Base-by-base conservation (phyloP, 2,329 filamentous ascomycete genomes). In the Aspergillus novofumigatus region DNA sequence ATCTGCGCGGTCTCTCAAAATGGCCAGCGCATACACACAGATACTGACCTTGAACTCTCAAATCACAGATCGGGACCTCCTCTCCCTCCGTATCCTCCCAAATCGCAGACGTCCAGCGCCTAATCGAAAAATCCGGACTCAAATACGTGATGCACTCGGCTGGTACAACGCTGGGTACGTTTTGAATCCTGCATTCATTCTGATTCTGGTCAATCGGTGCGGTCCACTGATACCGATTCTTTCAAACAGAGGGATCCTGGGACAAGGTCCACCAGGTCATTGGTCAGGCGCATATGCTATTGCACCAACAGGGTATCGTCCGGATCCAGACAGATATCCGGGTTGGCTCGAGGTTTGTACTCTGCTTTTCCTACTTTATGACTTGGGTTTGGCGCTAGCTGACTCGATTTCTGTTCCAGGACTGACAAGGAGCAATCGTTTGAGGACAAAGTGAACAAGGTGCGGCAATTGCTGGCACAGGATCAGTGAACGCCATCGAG, bases 121-220 rank as follows among this genome's bases (percentile, higher is more conserved):
- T 97, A 38, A 82, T 99, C 67, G 86, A 89, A 74, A 86, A 84
- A 54, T 94, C 89, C 65, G 91, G 91, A 1, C 74, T 97, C 61
- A 87, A 85, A 62, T 93, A 92, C 72, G 86, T 83, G 49, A 94
- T 97, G 91, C 93, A 97, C 76, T 92, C 90, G 26, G 92, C 92
- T 2, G 94, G 93, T 11, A 97, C 93, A 0, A 97, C 93, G 0
- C 84, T 97, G 55, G 92, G 91, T 94, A 79, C 57, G 86, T 79
- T 28, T 23, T 28, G 17, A 17, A 7, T 25, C 5, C 41, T 23
- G 20, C 44, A 47, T 11, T 47, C 9, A 23, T 14, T 4, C 42
- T 44, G 5, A 23, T 44, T 21, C 29, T 47, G 23, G 21, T 25
- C 35, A n/a, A 48, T 26, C 1, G 48, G 26, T 38, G 25, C 17